Base-by-base conservation (phyloP, 2,329 filamentous ascomycete species). In the Didymella arachidicola region DNA sequence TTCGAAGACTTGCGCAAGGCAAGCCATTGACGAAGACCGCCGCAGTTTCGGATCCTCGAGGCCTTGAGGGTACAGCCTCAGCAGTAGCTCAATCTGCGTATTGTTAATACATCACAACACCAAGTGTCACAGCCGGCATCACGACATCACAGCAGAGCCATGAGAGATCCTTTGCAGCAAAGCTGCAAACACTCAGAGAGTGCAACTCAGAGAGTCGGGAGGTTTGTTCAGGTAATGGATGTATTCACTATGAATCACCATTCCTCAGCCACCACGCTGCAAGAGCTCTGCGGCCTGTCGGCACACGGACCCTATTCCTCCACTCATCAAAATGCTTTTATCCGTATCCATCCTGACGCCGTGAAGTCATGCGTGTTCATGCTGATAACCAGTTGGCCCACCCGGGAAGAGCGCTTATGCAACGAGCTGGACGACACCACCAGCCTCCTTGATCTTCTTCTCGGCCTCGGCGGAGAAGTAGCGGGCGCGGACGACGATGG, bases 381-480 rank as follows among this genome's bases (percentile, higher is more conserved):
- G 43, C 46, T 41, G 30, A 54, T 54, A 57, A 54, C 56, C 49
- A 58, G 36, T 49, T 43, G 38, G 44, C 44, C n/a, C 26, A 44
- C 22, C 25, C 38, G 41, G 45, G 25, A 27, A 48, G 30, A 39
- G 43, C 60, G 53, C 59, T 86, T 90, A 97, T 83, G 93, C 93
- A 78, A 97, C 92, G 80, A 97, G 87, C 87, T 97, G 92, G 77
- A 96, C 86, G 78, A 97, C 91, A 83, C 94, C 94, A 82, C 95
- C 95, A 77, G 93, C 94, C 82, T 95, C 92, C 81, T 91, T 96
- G 84, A 99, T 97, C 91, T 99, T 99, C 85, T 92, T 87, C 90
- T 99, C 95, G 72, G 95, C 95, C 81, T 97, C 89, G 80, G 91
- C 90, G 87, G 89, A 93, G 83, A 99, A 91, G 86, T 93, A 98